These are phyloP conservation scores for Candida sojae DNA, from an alignment of 1,139 yeast genomes.

Conservation along the genomic window DNA sequence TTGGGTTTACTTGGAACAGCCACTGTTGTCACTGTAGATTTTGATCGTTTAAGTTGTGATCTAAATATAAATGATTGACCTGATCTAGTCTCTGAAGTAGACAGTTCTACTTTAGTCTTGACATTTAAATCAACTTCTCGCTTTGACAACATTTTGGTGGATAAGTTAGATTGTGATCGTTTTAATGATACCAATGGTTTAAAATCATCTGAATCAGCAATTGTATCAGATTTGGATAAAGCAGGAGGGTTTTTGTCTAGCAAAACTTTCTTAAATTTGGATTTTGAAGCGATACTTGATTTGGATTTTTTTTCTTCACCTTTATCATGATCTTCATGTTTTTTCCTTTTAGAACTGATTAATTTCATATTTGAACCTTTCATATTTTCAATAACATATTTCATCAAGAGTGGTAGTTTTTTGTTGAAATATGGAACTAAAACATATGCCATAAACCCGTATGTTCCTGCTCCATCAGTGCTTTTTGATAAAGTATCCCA, in stretches of 20 bases:
- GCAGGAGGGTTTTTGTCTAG: conserved; percentile 11
- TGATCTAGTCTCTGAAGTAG: background rate
- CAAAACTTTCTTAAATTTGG: conserved; percentile 14
- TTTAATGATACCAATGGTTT: conserved; percentile 36
- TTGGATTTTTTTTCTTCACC: background rate
- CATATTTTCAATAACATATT: conserved; percentile 48
- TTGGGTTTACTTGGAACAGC: conserved; percentile 26
- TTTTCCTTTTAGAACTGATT: conserved; percentile 6
- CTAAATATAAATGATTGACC: conserved; percentile 26
- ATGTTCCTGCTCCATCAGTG: conserved; percentile 32
- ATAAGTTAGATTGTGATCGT: conserved; percentile 45
- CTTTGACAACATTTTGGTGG: conserved; percentile 38
- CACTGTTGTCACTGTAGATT: conserved; percentile 17
- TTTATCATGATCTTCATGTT: conserved; percentile 1
- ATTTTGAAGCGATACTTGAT: background rate
- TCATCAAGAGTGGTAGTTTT: conserved; percentile 47
- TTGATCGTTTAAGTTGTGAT: conserved; percentile 24
- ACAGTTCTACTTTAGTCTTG: conserved; percentile 3
- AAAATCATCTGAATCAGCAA: conserved; percentile 19
- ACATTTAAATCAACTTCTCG: conserved; percentile 47
- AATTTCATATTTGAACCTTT: conserved; percentile 48
- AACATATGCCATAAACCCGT: conserved; percentile 56
- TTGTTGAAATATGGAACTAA: conserved; percentile 56
- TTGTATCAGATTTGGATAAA: conserved; percentile 9
- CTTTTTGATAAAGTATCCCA: conserved; percentile 52